These are phyloP conservation scores for Xylariales sp. DNA, from an alignment of 2,329 filamentous ascomycete species.

Conservation along the genomic window DNA sequence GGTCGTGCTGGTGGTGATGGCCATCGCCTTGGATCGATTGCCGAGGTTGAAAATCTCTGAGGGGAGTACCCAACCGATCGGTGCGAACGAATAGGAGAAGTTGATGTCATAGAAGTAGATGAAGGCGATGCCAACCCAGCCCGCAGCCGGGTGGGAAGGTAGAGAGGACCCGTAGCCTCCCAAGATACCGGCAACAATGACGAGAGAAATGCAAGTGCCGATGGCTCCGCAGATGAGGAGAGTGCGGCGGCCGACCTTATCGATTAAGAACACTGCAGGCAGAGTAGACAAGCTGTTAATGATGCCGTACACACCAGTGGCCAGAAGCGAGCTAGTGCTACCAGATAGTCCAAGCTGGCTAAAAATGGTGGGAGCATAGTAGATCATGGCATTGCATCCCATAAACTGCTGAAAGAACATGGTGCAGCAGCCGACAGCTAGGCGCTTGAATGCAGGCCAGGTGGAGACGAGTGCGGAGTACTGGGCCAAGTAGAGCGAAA, in stretches of 20 bases:
- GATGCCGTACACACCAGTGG: conserved; percentile 55
- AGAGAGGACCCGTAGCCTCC: conserved; percentile 43
- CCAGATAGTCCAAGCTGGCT: conserved; percentile 33
- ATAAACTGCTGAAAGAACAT: conserved; percentile 53
- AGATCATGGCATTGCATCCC: conserved; percentile 43
- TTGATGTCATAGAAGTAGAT: conserved; percentile 50
- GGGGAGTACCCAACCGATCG: conserved; percentile 51
- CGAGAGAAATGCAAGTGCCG: conserved; percentile 33
- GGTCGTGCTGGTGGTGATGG: conserved; percentile 51
- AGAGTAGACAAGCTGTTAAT: conserved; percentile 44
- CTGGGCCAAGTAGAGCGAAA: conserved; percentile 25
- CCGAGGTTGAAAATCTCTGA: conserved; percentile 55
- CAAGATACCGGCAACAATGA: conserved; percentile 32
- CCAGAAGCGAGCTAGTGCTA: conserved; percentile 42
- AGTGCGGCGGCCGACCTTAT: conserved; percentile 40
- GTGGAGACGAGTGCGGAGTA: conserved; percentile 24
- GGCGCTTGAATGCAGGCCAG: conserved; percentile 32
- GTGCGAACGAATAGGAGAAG: conserved; percentile 30
- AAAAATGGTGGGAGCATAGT: conserved; percentile 44
- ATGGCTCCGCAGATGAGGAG: conserved; percentile 35
- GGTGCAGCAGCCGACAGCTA: conserved; percentile 48
- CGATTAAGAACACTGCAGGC: conserved; percentile 35
- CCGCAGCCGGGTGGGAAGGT: conserved; percentile 40
- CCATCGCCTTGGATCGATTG: conserved; percentile 56
- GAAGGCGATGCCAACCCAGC: conserved; percentile 55